Percentiles rank a stretch among this genome's conserved stretches.
phyloP scores from a whole-genome alignment of 2,329 filamentous ascomycete species.

The Pseudocercospora eumusae region DNA sequence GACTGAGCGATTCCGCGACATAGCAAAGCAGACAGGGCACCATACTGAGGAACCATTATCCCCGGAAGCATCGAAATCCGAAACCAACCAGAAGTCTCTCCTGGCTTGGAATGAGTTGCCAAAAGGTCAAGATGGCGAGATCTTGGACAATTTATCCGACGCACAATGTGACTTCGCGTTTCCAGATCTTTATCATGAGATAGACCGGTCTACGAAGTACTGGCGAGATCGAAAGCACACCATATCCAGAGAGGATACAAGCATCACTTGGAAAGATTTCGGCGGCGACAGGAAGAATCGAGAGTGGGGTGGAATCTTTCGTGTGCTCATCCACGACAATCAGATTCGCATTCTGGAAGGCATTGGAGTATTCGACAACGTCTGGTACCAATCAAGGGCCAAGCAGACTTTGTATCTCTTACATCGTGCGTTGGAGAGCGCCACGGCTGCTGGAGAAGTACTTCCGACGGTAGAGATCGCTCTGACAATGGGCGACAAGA shows the following conservation, averaged over 20 bases:
- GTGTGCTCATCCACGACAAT: slow-evolving; percentile 33
- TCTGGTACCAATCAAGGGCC: slow-evolving; percentile 23
- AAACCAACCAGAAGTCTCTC: background rate
- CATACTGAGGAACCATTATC: background rate
- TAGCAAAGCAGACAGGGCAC: background rate
- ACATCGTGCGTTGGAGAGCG: slow-evolving; percentile 46
- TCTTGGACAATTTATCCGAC: background rate
- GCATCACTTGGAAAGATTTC: background rate
- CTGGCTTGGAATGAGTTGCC: background rate
- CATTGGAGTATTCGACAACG: slow-evolving; percentile 27
- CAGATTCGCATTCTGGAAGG: slow-evolving; percentile 31
- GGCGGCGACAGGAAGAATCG: slow-evolving; percentile 19
- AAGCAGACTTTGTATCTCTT: slow-evolving; percentile 47
- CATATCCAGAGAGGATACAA: slow-evolving; percentile 28
- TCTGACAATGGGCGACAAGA: slow-evolving; percentile 49
- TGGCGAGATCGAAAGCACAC: slow-evolving; percentile 24
- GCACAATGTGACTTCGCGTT: slow-evolving; percentile 34
- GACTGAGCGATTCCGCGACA: background rate
- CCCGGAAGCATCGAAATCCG: background rate
- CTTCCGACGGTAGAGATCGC: slow-evolving; percentile 53
- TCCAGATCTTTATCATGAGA: slow-evolving; percentile 34
- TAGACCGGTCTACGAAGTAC: slow-evolving; percentile 31
- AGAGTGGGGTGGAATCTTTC: slow-evolving; percentile 17
- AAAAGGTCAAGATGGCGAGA: background rate
- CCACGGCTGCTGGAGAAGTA: slow-evolving; percentile 39